phyloP scores from a whole-genome alignment of 2,329 filamentous ascomycete genomes.

The Verticillium nonalfalfae region DNA sequence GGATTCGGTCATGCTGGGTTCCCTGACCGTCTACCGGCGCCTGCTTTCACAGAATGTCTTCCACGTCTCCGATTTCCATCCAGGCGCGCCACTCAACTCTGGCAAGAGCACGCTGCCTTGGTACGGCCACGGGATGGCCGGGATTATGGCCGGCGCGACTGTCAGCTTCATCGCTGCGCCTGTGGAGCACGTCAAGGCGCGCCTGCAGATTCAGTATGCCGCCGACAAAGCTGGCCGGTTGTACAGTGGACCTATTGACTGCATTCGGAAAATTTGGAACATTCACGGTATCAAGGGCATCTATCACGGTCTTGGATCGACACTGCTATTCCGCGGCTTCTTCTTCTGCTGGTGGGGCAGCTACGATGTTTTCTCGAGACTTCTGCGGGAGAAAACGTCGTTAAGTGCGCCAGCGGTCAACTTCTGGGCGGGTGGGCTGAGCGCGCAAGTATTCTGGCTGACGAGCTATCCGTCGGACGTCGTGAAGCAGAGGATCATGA shows the following conservation, averaged over 20 bases:
- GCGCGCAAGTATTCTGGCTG: constrained; percentile 92
- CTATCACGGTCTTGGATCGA: constrained; percentile 80
- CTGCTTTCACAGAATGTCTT: constrained; percentile 78
- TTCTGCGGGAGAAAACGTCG: constrained; percentile 58
- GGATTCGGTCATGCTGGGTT: constrained; percentile 88
- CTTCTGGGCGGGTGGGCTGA: constrained; percentile 94
- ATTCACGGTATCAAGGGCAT: constrained; percentile 72
- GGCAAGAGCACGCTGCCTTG: constrained; percentile 51
- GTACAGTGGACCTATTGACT: constrained; percentile 86
- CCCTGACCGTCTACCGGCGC: constrained; percentile 82
- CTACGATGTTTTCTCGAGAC: constrained; percentile 76
- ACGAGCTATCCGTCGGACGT: constrained; percentile 89
- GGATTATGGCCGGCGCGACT: constrained; percentile 79
- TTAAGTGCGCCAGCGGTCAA: constrained; percentile 78
- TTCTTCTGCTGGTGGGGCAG: constrained; percentile 99
- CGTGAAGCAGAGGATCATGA: constrained; percentile 96
- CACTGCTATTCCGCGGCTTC: constrained; percentile 81
- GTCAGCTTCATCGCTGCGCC: constrained; percentile 91
- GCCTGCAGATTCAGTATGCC: constrained; percentile 90
- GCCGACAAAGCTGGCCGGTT: constrained; percentile 69
- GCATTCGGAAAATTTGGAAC: constrained; percentile 61
- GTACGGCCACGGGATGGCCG: constrained; percentile 81
- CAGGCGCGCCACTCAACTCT: constrained; percentile 12
- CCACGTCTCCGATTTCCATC: constrained; percentile 33
- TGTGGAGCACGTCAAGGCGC: constrained; percentile 91